Base-by-base conservation (phyloP, 306 rosid genomes). In the Lathyrus oleraceus region DNA sequence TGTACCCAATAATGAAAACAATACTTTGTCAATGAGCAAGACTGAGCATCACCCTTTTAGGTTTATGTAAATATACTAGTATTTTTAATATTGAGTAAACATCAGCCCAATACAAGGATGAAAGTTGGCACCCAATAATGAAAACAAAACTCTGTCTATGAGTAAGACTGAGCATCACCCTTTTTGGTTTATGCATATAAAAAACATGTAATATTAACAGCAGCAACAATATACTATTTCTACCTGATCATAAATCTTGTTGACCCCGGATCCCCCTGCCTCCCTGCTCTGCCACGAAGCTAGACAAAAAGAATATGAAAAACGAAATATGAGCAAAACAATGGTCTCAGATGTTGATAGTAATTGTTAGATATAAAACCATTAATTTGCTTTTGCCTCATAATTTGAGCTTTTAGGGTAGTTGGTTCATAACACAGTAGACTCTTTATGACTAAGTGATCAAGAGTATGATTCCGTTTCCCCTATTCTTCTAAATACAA, bases 281-380 rank as follows among this genome's bases (percentile, higher is more conserved):
- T 84, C 74, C 98, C 98, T 16, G 98, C 97, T 84, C 98, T 85
- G 72, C 98, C 98, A 61, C 98, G 98, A 70, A 93, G 97, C 98
- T 93, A 74, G 72, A 79, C 16, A 35, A 76, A 77, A 81, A 67
- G 58, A 82, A 23, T 51, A 60, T 25, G 21, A 63, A 53, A 66
- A 61, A 52, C 45, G 43, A 59, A 74, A 78, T 39, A 51, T 40
- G 66, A 56, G 56, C 36, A 74, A 65, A 19, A 40, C 61, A 75
- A 20, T 36, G 44, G 11, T 23, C 38, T 44, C 17, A 16, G 65
- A 53, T 36, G 16, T 42, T 10, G 39, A 67, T 51, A 8, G 54
- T 36, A 15, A 65, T 47, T 45, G 58, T 45, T n/a, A 45, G 23
- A 43, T 65, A 47, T 28, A 67, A 48, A 67, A 49, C 47, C 47